Conservation (phyloP, 345 rosid genomes). For the Eucalyptus marginata region DNA sequence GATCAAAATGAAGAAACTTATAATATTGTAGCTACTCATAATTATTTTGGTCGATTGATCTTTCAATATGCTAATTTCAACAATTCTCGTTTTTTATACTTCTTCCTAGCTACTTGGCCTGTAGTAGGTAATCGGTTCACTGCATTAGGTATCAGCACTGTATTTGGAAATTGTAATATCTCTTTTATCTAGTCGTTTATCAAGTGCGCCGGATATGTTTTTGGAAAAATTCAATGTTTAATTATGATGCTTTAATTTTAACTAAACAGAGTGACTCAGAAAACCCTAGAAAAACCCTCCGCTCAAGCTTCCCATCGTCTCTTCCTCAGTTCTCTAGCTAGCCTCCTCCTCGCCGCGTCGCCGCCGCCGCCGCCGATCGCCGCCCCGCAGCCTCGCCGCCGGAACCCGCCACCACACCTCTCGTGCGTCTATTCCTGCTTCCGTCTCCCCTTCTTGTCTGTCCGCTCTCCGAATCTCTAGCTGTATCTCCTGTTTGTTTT, state of each 20-base stretch:
- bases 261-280: neutral
- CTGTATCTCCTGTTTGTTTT: neutral
- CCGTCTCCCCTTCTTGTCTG: neutral
- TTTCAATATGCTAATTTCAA: no score
- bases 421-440: neutral
- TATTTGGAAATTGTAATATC: neutral
- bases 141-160: no score
- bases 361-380: neutral
- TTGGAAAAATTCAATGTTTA: neutral
- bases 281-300: neutral
- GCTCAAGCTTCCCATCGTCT: neutral
- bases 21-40: fast-evolving
- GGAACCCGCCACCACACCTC: neutral
- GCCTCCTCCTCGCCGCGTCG: neutral
- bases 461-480: neutral
- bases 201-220: neutral
- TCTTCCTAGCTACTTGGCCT: no score
- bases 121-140: no score
- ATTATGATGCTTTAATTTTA: neutral
- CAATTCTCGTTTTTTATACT: no score
- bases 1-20: neutral
- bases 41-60: no score
- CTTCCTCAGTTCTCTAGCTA: neutral
- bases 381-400: neutral
- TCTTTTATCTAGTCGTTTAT: neutral